phyloP scores from a whole-genome alignment of 2,329 filamentous ascomycete genomes.

The Rhinocladiella similis region DNA sequence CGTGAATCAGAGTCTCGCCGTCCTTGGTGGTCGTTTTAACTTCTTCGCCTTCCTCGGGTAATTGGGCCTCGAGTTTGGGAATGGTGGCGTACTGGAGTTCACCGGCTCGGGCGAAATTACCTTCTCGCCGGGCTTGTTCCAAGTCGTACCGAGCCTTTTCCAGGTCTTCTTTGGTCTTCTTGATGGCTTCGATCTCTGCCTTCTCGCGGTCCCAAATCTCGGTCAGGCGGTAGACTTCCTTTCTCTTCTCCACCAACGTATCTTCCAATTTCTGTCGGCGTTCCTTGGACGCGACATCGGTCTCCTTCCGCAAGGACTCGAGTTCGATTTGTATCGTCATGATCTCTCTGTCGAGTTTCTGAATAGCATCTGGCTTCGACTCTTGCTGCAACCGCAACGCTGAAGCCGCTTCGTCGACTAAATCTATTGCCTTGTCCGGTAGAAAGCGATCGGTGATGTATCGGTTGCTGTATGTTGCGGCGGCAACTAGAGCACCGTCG shows the following conservation, averaged over 20 bases:
- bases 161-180: constrained; percentile 82
- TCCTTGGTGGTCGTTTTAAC: constrained; percentile 38
- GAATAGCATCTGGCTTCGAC: constrained; percentile 93
- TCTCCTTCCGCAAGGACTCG: constrained; percentile 91
- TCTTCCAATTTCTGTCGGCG: constrained; percentile 81
- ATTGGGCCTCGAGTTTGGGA: constrained; percentile 72
- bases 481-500: constrained; percentile 86
- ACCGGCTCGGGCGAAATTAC: constrained; percentile 86
- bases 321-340: constrained; percentile 98
- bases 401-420: constrained; percentile 94
- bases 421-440: constrained; percentile 94
- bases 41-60: constrained; percentile 69
- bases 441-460: constrained; percentile 96
- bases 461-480: constrained; percentile 87
- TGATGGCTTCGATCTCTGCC: constrained; percentile 80
- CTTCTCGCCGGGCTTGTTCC: constrained; percentile 81
- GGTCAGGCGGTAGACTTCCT: constrained; percentile 72
- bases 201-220: constrained; percentile 90
- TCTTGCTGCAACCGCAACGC: constrained; percentile 90
- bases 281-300: constrained; percentile 83
- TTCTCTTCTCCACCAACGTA: constrained; percentile 73
- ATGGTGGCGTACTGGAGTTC: constrained; percentile 89
- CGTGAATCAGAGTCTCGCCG: constrained; percentile 72
- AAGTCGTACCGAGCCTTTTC: constrained; percentile 83
- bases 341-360: constrained; percentile 87